Conservation (phyloP, 1,284 basidiomycete genomes). For the Apiotrichum brassicae region DNA sequence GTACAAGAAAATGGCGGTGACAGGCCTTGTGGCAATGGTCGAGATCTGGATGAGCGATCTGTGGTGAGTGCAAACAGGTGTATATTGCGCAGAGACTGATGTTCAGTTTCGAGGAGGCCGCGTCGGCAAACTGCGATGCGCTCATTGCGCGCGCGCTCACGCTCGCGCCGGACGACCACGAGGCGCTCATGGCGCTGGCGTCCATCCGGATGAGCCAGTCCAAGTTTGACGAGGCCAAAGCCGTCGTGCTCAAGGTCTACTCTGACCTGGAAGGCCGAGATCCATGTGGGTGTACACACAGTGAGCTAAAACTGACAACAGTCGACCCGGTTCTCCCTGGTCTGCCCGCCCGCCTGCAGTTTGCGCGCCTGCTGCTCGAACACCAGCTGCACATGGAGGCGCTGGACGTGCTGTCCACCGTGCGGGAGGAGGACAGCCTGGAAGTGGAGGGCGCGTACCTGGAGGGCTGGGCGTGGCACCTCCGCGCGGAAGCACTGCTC, state of each 20-base stretch:
- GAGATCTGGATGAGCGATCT: conserved; percentile 97
- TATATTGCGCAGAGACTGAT: not conserved
- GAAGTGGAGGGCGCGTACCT: conserved; percentile 90
- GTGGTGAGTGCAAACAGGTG: conserved; percentile 56
- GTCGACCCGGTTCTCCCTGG: conserved; percentile 68
- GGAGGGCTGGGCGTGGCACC: conserved; percentile 89
- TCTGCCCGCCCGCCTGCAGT: conserved; percentile 63
- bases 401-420: conserved; percentile 66
- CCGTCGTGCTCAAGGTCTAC: conserved; percentile 65
- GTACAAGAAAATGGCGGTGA: conserved; percentile 63
- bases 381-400: conserved; percentile 64
- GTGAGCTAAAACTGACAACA: conserved; percentile 35
- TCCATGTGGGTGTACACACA: conserved; percentile 47
- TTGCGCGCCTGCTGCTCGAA: conserved; percentile 81
- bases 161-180: conserved; percentile 67
- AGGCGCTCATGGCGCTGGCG: conserved; percentile 73
- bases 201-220: conserved; percentile 86
- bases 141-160: conserved; percentile 67
- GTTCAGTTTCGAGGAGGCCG: conserved; percentile 59
- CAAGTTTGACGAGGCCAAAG: conserved; percentile 70
- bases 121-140: conserved; percentile 64
- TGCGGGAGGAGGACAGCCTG: conserved; percentile 76
- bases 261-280: conserved; percentile 66
- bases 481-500: conserved; percentile 48
- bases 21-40: conserved; percentile 84